Conservation (phyloP, 352 stramenopile genomes). For the Pythium utonaiense region DNA sequence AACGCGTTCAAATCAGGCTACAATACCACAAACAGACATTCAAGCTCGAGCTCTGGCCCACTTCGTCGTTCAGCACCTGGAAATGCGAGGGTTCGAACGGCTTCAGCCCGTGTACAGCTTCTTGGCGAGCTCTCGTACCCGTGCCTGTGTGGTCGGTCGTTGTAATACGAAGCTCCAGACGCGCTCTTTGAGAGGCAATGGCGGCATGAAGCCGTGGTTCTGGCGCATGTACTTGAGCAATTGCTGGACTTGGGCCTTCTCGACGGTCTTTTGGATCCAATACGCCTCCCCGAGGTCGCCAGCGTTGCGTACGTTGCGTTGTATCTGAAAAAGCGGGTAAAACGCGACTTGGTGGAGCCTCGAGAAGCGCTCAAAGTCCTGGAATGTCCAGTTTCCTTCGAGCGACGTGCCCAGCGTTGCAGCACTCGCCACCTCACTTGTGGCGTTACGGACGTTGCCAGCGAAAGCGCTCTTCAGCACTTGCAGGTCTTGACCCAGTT, state of each 20-base stretch:
- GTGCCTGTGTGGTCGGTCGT: constrained; percentile 24
- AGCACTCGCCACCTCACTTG: constrained; percentile 29
- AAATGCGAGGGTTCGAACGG: too few relatives aligned
- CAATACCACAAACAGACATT: too few relatives aligned
- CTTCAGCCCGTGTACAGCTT: constrained; percentile 33
- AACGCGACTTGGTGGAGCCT: constrained; percentile 46
- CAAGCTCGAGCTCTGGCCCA: too few relatives aligned
- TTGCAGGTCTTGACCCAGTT: constrained; percentile 40
- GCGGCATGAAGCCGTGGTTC: constrained; percentile 34
- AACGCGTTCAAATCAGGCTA: too few relatives aligned
- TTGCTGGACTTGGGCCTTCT: constrained; percentile 34
- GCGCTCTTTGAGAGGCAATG: constrained; percentile 37
- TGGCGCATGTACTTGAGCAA: constrained; percentile 38
- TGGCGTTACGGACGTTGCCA: constrained; percentile 44
- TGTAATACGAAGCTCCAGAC: constrained; percentile 27
- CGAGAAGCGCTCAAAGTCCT: constrained; percentile 51
- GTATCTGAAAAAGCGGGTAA: constrained; percentile 47
- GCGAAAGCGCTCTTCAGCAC: constrained; percentile 36
- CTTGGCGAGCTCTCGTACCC: constrained; percentile 32
- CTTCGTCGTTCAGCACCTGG: too few relatives aligned
- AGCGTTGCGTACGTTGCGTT: constrained; percentile 34
- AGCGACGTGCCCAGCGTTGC: constrained; percentile 9
- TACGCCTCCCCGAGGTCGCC: constrained; percentile 38
- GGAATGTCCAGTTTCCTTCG: constrained; percentile 30
- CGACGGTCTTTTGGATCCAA: constrained; percentile 42